Evolutionary conservation across 805 yeast genomes (phyloP).

Genomic region (Lachancea meyersii): DNA sequence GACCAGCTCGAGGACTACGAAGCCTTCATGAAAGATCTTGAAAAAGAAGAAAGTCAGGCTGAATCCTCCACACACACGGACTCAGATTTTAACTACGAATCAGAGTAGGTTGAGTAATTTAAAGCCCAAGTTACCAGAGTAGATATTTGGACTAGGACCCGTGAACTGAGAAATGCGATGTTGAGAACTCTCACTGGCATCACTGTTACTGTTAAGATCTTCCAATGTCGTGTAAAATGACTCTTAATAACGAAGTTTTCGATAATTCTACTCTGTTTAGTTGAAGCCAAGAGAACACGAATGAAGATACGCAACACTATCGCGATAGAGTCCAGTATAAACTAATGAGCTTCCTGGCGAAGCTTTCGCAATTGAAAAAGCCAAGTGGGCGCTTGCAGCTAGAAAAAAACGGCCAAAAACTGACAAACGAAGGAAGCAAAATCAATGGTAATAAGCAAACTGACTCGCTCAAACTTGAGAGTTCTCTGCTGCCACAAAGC

Average conservation of each 20-base stretch:
- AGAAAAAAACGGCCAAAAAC: neutral
- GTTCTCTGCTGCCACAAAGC: conserved; percentile 23
- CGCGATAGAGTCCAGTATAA: no score
- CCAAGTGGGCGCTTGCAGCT: conserved; percentile 1
- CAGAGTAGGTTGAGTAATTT: conserved; percentile 2
- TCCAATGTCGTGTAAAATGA: neutral
- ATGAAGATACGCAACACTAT: no score
- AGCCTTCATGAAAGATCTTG: conserved; percentile 30
- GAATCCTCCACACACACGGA: neutral
- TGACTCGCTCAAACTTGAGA: conserved; percentile 11
- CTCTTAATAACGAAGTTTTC: no score
- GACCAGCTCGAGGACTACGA: conserved; percentile 23
- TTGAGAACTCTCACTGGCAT: no score
- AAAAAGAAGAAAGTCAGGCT: conserved; percentile 27
- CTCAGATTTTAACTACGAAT: conserved; percentile 10
- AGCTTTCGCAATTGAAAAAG: conserved; percentile 26
- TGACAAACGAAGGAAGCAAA: neutral
- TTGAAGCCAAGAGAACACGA: no score
- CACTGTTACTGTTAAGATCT: neutral
- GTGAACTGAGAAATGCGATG: neutral
- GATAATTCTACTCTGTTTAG: no score
- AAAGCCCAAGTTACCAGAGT: neutral
- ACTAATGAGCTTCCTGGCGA: conserved; percentile 30
- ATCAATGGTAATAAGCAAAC: neutral
- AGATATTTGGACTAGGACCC: neutral